Evolutionary conservation across 2,329 filamentous ascomycete genomes (phyloP), one percentile per base, ranked within the genome.

Genomic region (Penicillium rolfsii): DNA sequence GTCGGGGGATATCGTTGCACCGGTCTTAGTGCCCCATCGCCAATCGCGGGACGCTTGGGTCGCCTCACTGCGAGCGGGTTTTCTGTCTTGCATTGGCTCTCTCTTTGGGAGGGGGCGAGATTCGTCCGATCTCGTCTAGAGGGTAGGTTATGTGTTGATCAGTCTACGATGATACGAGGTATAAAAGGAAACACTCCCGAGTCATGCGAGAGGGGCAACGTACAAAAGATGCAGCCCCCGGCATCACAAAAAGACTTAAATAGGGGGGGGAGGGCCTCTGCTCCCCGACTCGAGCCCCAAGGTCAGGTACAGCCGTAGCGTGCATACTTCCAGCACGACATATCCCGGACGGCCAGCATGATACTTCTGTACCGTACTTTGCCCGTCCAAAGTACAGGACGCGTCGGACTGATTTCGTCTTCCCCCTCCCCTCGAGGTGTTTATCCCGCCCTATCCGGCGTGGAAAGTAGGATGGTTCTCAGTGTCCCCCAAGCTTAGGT

Each of bases 1-100:
- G 48, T 52, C 54, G 49, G 43, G 41, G 55, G 55, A 61, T 61
- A 58, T 55, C 59, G 59, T 61, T 54, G 59, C 59, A 61, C 55
- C 48, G 43, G 41, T 49, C 48, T 61, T 57, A 55, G 54, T 54
- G 54, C 50, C 22, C 50, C 43, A 35, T 55, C 55, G 49, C 59
- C 49, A 60, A 57, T 60, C 59, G 59, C 59, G 54, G 49, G 58
- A 60, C 35, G 35, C 49, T 49, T 50, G 40, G n/a, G n/a, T 19
- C 19, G 19, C 40, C 40, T 43, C 12, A 22, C 5, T 22, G 40
- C 3, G 1, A 28, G 45, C 28, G 24, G 30, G 26, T 7, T 48
- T 48, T 48, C 30, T 48, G n/a, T 9, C n/a, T 16, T 28, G 19
- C n/a, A n/a, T 7, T 46, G 7, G 7, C 12, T 26, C 9, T 26